Conservation (phyloP, 345 rosid genomes). For the Salix viminalis region DNA sequence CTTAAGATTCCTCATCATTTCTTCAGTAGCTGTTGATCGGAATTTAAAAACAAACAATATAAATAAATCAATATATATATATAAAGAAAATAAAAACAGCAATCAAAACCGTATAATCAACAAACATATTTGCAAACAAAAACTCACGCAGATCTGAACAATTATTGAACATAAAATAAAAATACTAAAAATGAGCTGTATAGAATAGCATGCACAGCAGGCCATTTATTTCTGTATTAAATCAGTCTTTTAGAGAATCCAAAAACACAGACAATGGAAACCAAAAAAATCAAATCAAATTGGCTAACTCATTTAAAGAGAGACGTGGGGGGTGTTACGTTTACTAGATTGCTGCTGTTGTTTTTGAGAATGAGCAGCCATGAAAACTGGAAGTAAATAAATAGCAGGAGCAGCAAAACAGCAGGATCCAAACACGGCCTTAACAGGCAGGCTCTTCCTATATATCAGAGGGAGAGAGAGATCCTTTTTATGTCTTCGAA, state of each 20-base stretch:
- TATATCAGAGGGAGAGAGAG: background rate
- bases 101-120: background rate
- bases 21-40: slow-evolving; percentile 5
- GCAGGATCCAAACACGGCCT: slow-evolving; percentile 5
- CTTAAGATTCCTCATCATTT: slow-evolving; percentile 4
- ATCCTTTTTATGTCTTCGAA: background rate
- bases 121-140: background rate
- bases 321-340: background rate
- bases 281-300: background rate
- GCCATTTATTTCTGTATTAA: background rate
- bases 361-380: background rate
- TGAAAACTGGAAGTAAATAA: background rate
- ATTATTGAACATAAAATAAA: background rate
- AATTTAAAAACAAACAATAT: too few relatives aligned
- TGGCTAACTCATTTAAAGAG: background rate
- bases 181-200: background rate
- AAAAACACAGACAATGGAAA: background rate
- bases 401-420: background rate
- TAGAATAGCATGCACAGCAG: background rate
- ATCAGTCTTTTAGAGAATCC: background rate
- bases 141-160: background rate
- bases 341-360: background rate
- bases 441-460: background rate
- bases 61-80: background rate
- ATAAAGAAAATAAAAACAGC: background rate